Percentiles rank a stretch among this genome's conserved stretches.
phyloP scores from a whole-genome alignment of 2,329 filamentous ascomycete genomes.

The Arthrobotrys megalospora region DNA sequence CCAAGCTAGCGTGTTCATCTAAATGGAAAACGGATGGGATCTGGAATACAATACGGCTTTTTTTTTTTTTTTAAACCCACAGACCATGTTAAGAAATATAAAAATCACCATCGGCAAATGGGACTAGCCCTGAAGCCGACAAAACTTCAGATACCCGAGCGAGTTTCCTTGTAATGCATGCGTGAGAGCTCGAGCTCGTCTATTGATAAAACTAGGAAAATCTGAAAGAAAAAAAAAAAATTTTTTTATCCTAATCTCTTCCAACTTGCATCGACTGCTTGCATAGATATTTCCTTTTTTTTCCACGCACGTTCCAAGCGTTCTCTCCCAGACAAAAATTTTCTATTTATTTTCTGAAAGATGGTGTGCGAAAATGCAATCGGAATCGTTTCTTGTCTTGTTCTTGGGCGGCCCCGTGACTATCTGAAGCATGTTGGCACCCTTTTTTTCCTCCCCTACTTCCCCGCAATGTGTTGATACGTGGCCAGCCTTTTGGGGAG shows the following conservation, averaged over 20 bases:
- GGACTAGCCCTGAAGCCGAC: slow-evolving; percentile 5
- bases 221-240: neutral
- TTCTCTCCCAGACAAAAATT: neutral
- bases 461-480: slow-evolving; percentile 61
- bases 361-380: slow-evolving; percentile 1
- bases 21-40: neutral
- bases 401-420: neutral
- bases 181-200: slow-evolving; percentile 34
- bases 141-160: slow-evolving; percentile 23
- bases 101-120: slow-evolving; percentile 9
- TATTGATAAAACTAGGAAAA: neutral
- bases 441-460: slow-evolving; percentile 4
- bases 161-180: neutral
- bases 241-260: neutral
- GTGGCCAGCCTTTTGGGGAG: slow-evolving; percentile 35
- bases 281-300: slow-evolving; percentile 14
- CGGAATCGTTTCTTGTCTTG: neutral
- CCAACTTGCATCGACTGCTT: slow-evolving; percentile 1
- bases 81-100: slow-evolving; percentile 20
- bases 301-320: slow-evolving; percentile 9
- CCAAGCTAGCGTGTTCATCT: neutral
- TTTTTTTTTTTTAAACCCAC: slow-evolving; percentile 6
- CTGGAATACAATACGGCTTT: slow-evolving; percentile 4
- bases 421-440: slow-evolving; percentile 17
- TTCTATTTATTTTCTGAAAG: too few species aligned